Percentiles rank a stretch among this genome's conserved stretches.
These are phyloP conservation scores for Podospora australis DNA, from an alignment of 495 filamentous ascomycete species.

Conservation along the genomic window DNA sequence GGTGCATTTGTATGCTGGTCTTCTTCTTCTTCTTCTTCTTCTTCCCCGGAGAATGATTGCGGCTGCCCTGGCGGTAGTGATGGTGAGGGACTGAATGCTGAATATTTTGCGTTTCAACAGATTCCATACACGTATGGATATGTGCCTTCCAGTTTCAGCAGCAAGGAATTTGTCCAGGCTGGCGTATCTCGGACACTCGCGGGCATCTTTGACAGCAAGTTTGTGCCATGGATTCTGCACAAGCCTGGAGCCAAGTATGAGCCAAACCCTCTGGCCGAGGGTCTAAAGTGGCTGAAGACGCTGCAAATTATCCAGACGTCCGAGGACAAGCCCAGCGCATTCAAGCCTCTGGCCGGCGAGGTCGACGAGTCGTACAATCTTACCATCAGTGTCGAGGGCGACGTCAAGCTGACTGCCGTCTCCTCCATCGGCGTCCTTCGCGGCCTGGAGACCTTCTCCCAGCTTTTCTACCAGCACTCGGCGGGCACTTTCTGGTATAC, in stretches of 20 bases:
- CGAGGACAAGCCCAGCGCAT: conserved; percentile 45
- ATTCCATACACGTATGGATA: conserved; percentile 38
- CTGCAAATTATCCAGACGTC: conserved; percentile 55
- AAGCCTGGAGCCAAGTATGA: conserved; percentile 54
- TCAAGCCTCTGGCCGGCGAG: conserved; percentile 52
- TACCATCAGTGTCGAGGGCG: conserved; percentile 45
- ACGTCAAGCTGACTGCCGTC: conserved; percentile 51
- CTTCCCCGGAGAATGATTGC: conserved; percentile 1
- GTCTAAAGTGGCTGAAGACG: conserved; percentile 44
- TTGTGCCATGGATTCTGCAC: conserved; percentile 73
- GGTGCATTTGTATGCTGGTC: conserved; percentile 44
- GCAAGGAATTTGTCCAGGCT: conserved; percentile 43
- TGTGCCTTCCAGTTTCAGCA: conserved; percentile 29
- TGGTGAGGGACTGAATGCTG: conserved; percentile 16
- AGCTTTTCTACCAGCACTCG: conserved; percentile 69
- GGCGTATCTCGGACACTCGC: conserved; percentile 40
- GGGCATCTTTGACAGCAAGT: conserved; percentile 53
- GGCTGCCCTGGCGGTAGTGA: background rate
- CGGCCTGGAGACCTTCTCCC: conserved; percentile 62
- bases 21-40: conserved; percentile 14
- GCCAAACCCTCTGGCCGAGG: conserved; percentile 42
- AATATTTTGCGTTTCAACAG: conserved; percentile 30
- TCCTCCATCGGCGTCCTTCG: conserved; percentile 61
- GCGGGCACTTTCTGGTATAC: conserved; percentile 53
- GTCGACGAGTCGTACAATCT: conserved; percentile 71